These are phyloP conservation scores for Guyanaporus albipodus DNA, from an alignment of 768 basidiomycete genomes.

Conservation along the genomic window DNA sequence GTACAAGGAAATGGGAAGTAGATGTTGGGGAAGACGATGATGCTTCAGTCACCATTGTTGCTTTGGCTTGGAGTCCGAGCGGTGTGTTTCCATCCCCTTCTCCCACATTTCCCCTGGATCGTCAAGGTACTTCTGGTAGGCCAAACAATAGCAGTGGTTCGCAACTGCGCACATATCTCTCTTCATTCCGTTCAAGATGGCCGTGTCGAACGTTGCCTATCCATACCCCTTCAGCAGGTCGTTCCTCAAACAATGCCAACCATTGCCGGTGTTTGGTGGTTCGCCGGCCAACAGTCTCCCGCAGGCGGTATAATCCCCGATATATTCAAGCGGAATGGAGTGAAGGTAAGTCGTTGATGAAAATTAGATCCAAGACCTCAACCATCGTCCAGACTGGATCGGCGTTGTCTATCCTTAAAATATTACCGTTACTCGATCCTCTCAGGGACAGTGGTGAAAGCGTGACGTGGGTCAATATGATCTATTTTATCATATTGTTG, in stretches of 20 bases:
- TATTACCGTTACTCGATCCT: conserved; percentile 67
- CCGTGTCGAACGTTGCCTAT: conserved; percentile 45
- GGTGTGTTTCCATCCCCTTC: conserved; percentile 40
- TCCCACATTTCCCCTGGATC: neutral
- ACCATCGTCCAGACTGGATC: conserved; percentile 60
- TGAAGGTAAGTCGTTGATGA: conserved; percentile 47
- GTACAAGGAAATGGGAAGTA: conserved; percentile 79
- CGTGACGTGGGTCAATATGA: conserved; percentile 48
- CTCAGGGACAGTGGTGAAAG: conserved; percentile 64
- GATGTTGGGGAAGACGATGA: conserved; percentile 52
- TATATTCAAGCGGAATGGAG: conserved; percentile 64
- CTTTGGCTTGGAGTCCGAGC: conserved; percentile 78
- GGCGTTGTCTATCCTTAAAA: conserved; percentile 64
- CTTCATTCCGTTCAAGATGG: conserved; percentile 82
- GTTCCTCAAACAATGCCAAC: conserved; percentile 14
- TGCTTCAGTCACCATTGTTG: conserved; percentile 46
- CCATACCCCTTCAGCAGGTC: conserved; percentile 27
- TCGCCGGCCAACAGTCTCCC: conserved; percentile 44
- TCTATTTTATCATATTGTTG: conserved; percentile 6
- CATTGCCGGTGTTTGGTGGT: conserved; percentile 72
- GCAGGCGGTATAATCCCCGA: conserved; percentile 55
- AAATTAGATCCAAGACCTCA: neutral
- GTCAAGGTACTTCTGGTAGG: conserved; percentile 34
- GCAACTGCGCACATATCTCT: conserved; percentile 62
- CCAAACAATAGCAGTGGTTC: conserved; percentile 67